Percentiles rank a stretch among this genome's conserved stretches.
Conservation (phyloP, 768 basidiomycete species). For the Amanita fuliginea region DNA sequence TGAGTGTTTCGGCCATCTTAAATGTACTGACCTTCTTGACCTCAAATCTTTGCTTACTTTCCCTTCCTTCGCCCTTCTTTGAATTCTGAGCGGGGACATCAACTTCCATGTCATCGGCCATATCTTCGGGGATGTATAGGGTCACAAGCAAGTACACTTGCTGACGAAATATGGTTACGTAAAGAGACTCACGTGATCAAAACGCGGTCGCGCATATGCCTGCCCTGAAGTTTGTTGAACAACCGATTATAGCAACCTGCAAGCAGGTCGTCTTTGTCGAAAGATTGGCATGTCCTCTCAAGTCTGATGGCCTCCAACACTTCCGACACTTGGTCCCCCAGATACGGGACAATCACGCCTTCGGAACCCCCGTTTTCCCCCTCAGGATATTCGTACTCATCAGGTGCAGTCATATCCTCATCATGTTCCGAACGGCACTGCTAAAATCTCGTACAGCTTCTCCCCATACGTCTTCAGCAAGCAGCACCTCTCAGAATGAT, state of each 20-base stretch:
- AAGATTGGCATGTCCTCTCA: constrained; percentile 7
- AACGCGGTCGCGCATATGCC: constrained; percentile 15
- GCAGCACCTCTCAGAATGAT: constrained; percentile 31
- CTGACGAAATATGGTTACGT: not conserved
- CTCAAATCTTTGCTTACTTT: constrained; percentile 78
- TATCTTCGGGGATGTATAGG: constrained; percentile 10
- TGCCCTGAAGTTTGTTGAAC: constrained; percentile 19
- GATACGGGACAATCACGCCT: constrained; percentile 45
- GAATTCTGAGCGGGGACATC: constrained; percentile 37
- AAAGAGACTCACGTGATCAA: constrained; percentile 14
- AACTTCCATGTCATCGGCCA: constrained; percentile 58
- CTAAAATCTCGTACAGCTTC: constrained; percentile 22
- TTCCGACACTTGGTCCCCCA: constrained; percentile 48
- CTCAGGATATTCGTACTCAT: constrained; percentile 48
- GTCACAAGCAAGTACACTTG: no score
- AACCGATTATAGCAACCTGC: constrained; percentile 6
- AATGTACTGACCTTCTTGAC: constrained; percentile 85
- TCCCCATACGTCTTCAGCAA: constrained; percentile 36
- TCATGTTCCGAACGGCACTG: not conserved
- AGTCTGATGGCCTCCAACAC: constrained; percentile 26
- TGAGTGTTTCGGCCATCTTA: not conserved
- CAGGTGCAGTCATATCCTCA: constrained; percentile 34
- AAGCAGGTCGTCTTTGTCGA: constrained; percentile 1
- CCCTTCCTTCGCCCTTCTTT: constrained; percentile 43
- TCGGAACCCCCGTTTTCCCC: constrained; percentile 47